Percentiles rank a stretch among this genome's conserved stretches.
These are phyloP conservation scores for Aspergillus awamori DNA, from an alignment of 2,329 filamentous ascomycete species.

Conservation along the genomic window DNA sequence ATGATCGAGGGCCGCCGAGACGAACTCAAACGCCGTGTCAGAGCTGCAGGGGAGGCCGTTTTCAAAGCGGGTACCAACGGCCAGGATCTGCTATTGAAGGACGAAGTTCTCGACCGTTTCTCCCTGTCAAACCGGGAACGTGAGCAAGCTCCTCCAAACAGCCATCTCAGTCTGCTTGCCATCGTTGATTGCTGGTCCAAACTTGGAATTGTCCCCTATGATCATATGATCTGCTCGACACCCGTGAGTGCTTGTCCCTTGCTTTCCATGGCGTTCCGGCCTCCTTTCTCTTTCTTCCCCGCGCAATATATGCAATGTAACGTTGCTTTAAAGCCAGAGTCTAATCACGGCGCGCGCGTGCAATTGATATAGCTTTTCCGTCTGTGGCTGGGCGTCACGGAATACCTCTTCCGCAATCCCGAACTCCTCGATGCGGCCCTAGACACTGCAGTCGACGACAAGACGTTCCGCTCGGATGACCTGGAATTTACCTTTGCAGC, in stretches of 20 bases:
- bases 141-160: conserved; percentile 74
- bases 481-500: conserved; percentile 98
- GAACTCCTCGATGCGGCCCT: conserved; percentile 81
- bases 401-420: conserved; percentile 87
- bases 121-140: conserved; percentile 72
- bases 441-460: conserved; percentile 82
- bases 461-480: conserved; percentile 91
- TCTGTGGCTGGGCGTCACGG: conserved; percentile 94
- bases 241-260: conserved; percentile 57
- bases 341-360: background rate
- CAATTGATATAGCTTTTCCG: conserved; percentile 72
- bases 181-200: conserved; percentile 99
- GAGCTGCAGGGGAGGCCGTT: conserved; percentile 75
- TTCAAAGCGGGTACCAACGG: conserved; percentile 58
- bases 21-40: conserved; percentile 74
- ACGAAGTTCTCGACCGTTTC: conserved; percentile 85
- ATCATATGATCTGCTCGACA: conserved; percentile 99
- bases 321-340: background rate
- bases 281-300: background rate
- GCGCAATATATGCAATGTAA: background rate
- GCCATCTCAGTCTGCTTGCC: conserved; percentile 86
- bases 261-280: no score
- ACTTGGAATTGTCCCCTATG: conserved; percentile 90
- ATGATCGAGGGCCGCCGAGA: conserved; percentile 85
- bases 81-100: conserved; percentile 70